A percentile compares a stretch with the other conserved stretches of the same genome.
Evolutionary conservation across 2,329 filamentous ascomycete species (phyloP).

Genomic region (Fusarium buharicum): DNA sequence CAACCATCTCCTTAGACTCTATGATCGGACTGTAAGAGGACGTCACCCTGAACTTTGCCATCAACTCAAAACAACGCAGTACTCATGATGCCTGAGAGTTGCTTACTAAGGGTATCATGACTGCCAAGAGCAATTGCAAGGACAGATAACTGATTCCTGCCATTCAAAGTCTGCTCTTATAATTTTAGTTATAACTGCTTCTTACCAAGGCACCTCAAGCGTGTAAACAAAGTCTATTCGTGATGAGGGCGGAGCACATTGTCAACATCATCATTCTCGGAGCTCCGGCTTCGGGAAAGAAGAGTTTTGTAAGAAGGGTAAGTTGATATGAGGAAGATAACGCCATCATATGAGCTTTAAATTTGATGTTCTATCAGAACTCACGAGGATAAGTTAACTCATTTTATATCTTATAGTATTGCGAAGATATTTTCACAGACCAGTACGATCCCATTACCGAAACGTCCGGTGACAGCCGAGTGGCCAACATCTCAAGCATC

Average conservation of each 20-base stretch:
- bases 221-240: not conserved
- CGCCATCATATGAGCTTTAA: not conserved
- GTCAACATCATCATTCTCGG: conserved; percentile 36
- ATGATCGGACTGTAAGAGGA: too few relatives aligned
- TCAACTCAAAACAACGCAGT: not conserved
- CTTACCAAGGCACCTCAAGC: not conserved
- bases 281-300: conserved; percentile 29
- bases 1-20: too few relatives aligned
- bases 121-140: conserved; percentile 14
- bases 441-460: conserved; percentile 32
- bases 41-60: not conserved
- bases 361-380: not conserved
- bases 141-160: conserved; percentile 16
- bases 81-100: conserved; percentile 15
- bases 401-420: conserved; percentile 18
- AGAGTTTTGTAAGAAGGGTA: conserved; percentile 37
- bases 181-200: not conserved
- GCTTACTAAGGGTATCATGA: conserved; percentile 39
- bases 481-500: conserved; percentile 24
- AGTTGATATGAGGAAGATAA: not conserved
- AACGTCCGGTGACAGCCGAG: conserved; percentile 25
- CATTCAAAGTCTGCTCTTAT: not conserved
- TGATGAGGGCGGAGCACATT: conserved; percentile 20
- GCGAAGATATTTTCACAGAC: conserved; percentile 31
- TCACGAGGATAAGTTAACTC: not conserved